Conservation (phyloP, 805 yeast species). For the Saturnispora silvae region DNA sequence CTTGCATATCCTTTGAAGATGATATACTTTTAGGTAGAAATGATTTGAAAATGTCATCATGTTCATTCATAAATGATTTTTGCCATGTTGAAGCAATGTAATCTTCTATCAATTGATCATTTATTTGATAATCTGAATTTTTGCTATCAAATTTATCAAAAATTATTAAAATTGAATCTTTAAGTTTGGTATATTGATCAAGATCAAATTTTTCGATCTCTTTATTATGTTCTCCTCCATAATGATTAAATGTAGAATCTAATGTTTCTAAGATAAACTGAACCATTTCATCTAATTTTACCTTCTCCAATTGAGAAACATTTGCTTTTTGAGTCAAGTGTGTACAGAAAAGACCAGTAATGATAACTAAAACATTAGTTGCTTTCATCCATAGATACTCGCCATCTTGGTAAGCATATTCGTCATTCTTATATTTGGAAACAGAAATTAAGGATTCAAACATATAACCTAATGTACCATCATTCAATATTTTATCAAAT, state of each 20-base stretch:
- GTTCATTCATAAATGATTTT: slow-evolving; percentile 48
- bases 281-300: slow-evolving; percentile 27
- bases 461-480: slow-evolving; percentile 36
- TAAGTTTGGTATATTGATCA: slow-evolving; percentile 29
- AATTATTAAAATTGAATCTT: slow-evolving; percentile 24
- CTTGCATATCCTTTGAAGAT: slow-evolving; percentile 2
- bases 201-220: slow-evolving; percentile 11
- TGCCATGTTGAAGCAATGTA: slow-evolving; percentile 43
- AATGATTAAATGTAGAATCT: slow-evolving; percentile 30
- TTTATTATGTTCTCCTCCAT: slow-evolving; percentile 9
- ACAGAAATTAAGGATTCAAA: slow-evolving; percentile 43
- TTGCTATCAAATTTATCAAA: slow-evolving; percentile 27
- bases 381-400: slow-evolving; percentile 47
- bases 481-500: slow-evolving; percentile 30
- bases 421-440: slow-evolving; percentile 33
- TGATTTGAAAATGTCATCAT: slow-evolving; percentile 31
- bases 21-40: slow-evolving; percentile 1
- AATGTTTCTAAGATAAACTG: slow-evolving; percentile 31
- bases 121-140: background rate
- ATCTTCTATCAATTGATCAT: slow-evolving; percentile 26
- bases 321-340: slow-evolving; percentile 12
- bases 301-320: slow-evolving; percentile 10
- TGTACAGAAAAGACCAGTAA: slow-evolving; percentile 26
- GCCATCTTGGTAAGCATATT: slow-evolving; percentile 10
- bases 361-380: slow-evolving; percentile 28